These are phyloP conservation scores for Pseudocercospora macadamiae DNA, from an alignment of 2,329 filamentous ascomycete genomes.

Conservation along the genomic window DNA sequence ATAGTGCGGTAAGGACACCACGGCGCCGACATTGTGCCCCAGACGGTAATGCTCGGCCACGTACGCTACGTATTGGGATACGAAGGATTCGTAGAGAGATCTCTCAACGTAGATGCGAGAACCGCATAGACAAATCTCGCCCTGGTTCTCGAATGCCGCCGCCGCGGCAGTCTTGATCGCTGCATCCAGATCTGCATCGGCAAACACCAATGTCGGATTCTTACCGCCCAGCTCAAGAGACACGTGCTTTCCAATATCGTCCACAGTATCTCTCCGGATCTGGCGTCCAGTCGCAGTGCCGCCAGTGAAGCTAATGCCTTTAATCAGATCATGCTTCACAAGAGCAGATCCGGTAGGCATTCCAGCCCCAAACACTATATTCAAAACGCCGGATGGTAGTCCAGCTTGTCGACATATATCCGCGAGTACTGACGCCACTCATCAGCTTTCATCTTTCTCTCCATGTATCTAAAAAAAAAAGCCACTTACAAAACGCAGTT, in stretches of 20 bases:
- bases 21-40: slow-evolving; percentile 10
- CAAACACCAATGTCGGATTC: slow-evolving; percentile 47
- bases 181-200: slow-evolving; percentile 50
- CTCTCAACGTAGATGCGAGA: slow-evolving; percentile 18
- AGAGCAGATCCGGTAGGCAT: slow-evolving; percentile 40
- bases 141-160: slow-evolving; percentile 21
- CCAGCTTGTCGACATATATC: slow-evolving; percentile 38
- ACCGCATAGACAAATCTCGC: slow-evolving; percentile 21
- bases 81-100: slow-evolving; percentile 12
- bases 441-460: not conserved
- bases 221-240: slow-evolving; percentile 56
- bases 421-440: slow-evolving; percentile 8
- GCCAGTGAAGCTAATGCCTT: slow-evolving; percentile 52
- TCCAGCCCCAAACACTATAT: slow-evolving; percentile 42
- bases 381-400: slow-evolving; percentile 49
- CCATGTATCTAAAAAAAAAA: not conserved
- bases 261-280: slow-evolving; percentile 43
- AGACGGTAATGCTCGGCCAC: slow-evolving; percentile 7
- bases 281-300: slow-evolving; percentile 47
- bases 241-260: slow-evolving; percentile 47
- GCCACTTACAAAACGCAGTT: slow-evolving; percentile 19
- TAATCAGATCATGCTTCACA: slow-evolving; percentile 54
- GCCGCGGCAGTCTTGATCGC: slow-evolving; percentile 15
- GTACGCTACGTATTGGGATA: slow-evolving; percentile 5
- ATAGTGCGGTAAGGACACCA: slow-evolving; percentile 16